phyloP scores from a whole-genome alignment of 1,284 basidiomycete species.

The Irpex lacteus region DNA sequence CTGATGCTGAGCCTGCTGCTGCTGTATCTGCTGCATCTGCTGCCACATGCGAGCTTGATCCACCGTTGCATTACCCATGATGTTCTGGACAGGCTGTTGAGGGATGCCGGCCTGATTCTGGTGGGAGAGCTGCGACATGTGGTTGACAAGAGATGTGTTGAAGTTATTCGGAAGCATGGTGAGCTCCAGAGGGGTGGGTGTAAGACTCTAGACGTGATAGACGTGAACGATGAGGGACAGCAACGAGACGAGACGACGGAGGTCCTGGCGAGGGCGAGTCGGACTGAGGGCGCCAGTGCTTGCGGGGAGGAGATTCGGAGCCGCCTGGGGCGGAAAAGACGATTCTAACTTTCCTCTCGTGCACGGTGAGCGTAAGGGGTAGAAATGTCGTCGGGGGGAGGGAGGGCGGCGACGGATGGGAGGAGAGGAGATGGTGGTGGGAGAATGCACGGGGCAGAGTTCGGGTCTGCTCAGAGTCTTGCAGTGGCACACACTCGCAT shows the following conservation, averaged over 20 bases:
- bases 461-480: slow-evolving; percentile 13
- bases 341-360: slow-evolving; percentile 1
- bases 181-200: slow-evolving; percentile 13
- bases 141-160: slow-evolving; percentile 43
- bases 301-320: slow-evolving; percentile 18
- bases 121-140: slow-evolving; percentile 32
- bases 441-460: slow-evolving; percentile 22
- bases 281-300: slow-evolving; percentile 25
- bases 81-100: slow-evolving; percentile 37
- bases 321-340: slow-evolving; percentile 24
- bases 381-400: slow-evolving; percentile 15
- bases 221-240: slow-evolving; percentile 18
- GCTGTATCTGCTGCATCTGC: slow-evolving; percentile 48
- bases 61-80: slow-evolving; percentile 29
- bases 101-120: slow-evolving; percentile 33
- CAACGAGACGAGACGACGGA: slow-evolving; percentile 11
- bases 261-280: slow-evolving; percentile 9
- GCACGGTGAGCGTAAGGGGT: slow-evolving; percentile 10
- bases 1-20: slow-evolving; percentile 11
- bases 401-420: slow-evolving; percentile 16
- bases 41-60: slow-evolving; percentile 56
- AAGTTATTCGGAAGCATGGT: slow-evolving; percentile 34
- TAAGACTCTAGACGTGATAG: background rate
- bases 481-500: slow-evolving; percentile 13
- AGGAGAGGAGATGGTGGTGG: slow-evolving; percentile 25